phyloP scores from a whole-genome alignment of 2,329 filamentous ascomycete genomes.

The Cladosporium cucumerinum region DNA sequence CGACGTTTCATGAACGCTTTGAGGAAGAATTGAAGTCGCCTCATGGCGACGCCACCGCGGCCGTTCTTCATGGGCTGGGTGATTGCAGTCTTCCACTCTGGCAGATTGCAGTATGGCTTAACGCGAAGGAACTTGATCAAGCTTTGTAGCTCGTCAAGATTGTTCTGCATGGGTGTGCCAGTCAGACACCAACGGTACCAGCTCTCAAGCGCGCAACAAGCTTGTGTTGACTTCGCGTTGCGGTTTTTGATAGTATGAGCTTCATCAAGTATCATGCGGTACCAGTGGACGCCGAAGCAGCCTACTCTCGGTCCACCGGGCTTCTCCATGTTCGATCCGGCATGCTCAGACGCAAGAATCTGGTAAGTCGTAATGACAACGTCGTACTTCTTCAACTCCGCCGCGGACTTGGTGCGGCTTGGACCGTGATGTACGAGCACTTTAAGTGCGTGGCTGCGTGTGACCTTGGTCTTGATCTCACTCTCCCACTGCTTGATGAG shows the following conservation, averaged over 20 bases:
- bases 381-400: conserved; percentile 79
- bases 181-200: conserved; percentile 96
- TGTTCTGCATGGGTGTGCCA: conserved; percentile 97
- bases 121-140: conserved; percentile 90
- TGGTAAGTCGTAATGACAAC: conserved; percentile 98
- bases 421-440: conserved; percentile 91
- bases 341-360: conserved; percentile 87
- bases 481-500: conserved; percentile 96
- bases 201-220: conserved; percentile 77
- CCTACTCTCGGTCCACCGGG: conserved; percentile 65
- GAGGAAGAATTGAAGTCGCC: conserved; percentile 76
- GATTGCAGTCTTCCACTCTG: conserved; percentile 88
- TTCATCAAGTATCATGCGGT: conserved; percentile 90
- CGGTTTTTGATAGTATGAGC: conserved; percentile 98
- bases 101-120: conserved; percentile 81
- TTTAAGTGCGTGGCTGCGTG: conserved; percentile 64
- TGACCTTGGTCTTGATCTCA: conserved; percentile 82
- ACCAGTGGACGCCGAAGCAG: conserved; percentile 92
- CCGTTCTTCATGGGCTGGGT: conserved; percentile 86
- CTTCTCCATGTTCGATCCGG: conserved; percentile 59
- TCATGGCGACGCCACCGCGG: conserved; percentile 82
- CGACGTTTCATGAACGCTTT: conserved; percentile 98
- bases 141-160: conserved; percentile 91
- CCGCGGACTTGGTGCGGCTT: conserved; percentile 72
- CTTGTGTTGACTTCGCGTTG: conserved; percentile 91